Conservation (phyloP, 257 asterid species). For the Nicotiana paniculata region DNA sequence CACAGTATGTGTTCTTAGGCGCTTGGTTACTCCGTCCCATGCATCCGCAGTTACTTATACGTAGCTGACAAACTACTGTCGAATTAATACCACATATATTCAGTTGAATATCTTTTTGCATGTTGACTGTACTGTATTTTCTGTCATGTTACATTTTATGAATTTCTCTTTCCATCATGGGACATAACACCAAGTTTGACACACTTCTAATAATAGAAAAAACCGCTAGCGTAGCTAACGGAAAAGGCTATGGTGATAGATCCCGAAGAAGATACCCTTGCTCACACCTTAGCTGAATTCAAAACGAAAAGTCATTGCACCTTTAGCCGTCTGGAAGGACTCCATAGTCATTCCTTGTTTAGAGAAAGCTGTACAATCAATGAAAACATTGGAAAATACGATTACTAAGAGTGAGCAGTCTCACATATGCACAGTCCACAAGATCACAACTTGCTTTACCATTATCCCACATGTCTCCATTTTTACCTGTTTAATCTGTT, state of each 20-base stretch:
- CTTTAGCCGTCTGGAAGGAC: not conserved
- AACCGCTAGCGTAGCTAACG: not conserved
- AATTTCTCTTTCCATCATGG: not conserved
- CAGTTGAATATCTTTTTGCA: not conserved
- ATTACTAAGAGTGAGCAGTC: too few relatives aligned
- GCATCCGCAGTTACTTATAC: not conserved
- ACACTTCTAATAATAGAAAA: not conserved
- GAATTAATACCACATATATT: not conserved
- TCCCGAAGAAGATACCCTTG: not conserved
- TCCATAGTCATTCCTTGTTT: too few relatives aligned
- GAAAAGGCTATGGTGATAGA: not conserved
- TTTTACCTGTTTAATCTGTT: conserved; percentile 3
- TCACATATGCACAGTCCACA: not conserved
- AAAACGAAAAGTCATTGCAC: not conserved
- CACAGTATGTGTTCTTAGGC: conserved; percentile 59
- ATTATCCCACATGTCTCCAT: not conserved
- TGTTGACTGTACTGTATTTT: not conserved
- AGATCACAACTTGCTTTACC: not conserved
- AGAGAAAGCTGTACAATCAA: not conserved
- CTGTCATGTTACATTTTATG: not conserved
- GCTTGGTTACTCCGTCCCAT: not conserved
- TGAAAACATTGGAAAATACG: too few relatives aligned
- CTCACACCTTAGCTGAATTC: not conserved
- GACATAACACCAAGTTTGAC: conserved; percentile 1
- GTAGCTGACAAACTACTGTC: not conserved